Evolutionary conservation across 495 filamentous ascomycete species (phyloP), one percentile per base, ranked within the genome.

Genomic region (Hypoxylon intermedium): DNA sequence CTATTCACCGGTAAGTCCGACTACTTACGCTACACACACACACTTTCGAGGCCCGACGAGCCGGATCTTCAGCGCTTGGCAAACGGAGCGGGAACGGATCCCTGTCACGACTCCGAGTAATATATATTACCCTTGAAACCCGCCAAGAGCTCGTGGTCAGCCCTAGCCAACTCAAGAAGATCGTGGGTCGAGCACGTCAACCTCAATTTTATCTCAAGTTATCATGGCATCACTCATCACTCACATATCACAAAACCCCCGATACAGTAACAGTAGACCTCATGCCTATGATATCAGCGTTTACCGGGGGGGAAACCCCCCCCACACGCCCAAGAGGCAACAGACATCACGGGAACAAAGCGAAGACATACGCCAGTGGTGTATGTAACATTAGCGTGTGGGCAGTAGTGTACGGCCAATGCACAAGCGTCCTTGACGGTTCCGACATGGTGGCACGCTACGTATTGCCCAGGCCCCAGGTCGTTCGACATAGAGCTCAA

Each of bases 321-420:
- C n/a, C 53, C 52, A 46, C 54, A 49, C 42, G 41, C 45, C 49
- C 41, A 56, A 52, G 61, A 64, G 60, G 55, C 53, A 62, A 49
- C 43, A 49, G 47, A 23, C 53, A 62, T 49, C 60, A 52, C 36
- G 7, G 36, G 44, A 48, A 48, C 53, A 18, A 20, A 48, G 31
- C 28, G 42, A 26, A 37, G 34, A 49, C 44, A n/a, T n/a, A n/a
- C n/a, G n/a, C 12, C 41, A 40, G 42, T 33, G 19, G 18, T 48
- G 18, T 15, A 16, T 48, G 18, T 15, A 16, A 47, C 44, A 4
- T 48, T 15, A n/a, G 18, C 36, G 36, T 49, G 16, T 40, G 36
- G 11, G 24, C 33, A 40, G 38, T n/a, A 28, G 15, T 11, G 37
- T n/a, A 28, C n/a, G 9, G 38, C 34, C 20, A 36, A 36, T 50